phyloP scores from a whole-genome alignment of 1,284 basidiomycete genomes.

The Ustilago nuda region DNA sequence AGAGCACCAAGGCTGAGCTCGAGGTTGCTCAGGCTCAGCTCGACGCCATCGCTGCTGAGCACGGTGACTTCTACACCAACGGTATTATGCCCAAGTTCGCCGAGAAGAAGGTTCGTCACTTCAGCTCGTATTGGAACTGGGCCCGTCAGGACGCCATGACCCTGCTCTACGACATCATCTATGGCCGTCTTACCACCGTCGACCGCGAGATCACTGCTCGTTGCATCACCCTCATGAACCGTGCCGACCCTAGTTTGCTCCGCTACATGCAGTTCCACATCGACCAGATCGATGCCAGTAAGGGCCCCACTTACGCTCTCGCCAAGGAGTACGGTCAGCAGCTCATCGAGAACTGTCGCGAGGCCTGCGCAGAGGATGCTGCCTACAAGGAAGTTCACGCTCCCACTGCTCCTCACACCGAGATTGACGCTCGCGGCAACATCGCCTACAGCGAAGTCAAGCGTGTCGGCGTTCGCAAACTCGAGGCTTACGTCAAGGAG shows the following conservation, averaged over 20 bases:
- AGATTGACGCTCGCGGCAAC: slow-evolving; percentile 91
- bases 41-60: slow-evolving; percentile 87
- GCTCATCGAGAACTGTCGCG: slow-evolving; percentile 91
- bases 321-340: slow-evolving; percentile 97
- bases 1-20: slow-evolving; percentile 82
- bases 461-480: slow-evolving; percentile 92
- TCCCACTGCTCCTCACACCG: slow-evolving; percentile 94
- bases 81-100: slow-evolving; percentile 95
- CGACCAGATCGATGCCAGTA: slow-evolving; percentile 79
- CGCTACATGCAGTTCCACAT: slow-evolving; percentile 96
- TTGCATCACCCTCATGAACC: slow-evolving; percentile 96
- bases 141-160: slow-evolving; percentile 92
- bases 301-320: slow-evolving; percentile 88
- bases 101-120: slow-evolving; percentile 93
- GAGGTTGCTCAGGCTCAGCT: slow-evolving; percentile 83
- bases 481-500: slow-evolving; percentile 97
- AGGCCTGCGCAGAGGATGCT: slow-evolving; percentile 83
- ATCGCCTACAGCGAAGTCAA: slow-evolving; percentile 94
- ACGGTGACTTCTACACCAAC: slow-evolving; percentile 91
- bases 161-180: slow-evolving; percentile 82
- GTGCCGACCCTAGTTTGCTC: slow-evolving; percentile 77
- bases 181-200: slow-evolving; percentile 89
- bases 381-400: slow-evolving; percentile 79
- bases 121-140: slow-evolving; percentile 99
- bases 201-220: slow-evolving; percentile 75